These are phyloP conservation scores for Rutstroemia sp. DNA, from an alignment of 2,329 filamentous ascomycete genomes.

Conservation along the genomic window DNA sequence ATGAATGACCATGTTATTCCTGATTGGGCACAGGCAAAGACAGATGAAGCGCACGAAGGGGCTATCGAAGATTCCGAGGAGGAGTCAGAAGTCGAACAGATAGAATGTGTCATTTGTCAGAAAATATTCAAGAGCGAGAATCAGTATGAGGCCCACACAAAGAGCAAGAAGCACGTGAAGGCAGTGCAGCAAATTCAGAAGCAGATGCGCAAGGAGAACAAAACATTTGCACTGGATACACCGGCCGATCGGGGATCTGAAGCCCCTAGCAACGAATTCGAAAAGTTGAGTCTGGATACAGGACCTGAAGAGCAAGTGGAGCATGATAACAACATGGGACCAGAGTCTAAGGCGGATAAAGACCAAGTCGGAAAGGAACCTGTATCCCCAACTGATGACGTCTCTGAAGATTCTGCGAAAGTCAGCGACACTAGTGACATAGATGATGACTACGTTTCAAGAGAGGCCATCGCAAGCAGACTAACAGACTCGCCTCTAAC, in stretches of 20 bases:
- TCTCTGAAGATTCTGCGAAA: background rate
- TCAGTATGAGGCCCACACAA: slow-evolving; percentile 85
- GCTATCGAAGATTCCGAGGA: slow-evolving; percentile 48
- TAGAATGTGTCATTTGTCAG: slow-evolving; percentile 71
- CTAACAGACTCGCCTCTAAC: background rate
- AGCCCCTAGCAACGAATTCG: slow-evolving; percentile 17
- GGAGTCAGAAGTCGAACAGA: slow-evolving; percentile 47
- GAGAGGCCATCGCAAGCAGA: background rate
- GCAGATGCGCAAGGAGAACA: slow-evolving; percentile 78
- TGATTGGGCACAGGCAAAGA: slow-evolving; percentile 59
- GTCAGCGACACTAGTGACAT: slow-evolving; percentile 8
- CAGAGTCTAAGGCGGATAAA: background rate
- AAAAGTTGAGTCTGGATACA: slow-evolving; percentile 13
- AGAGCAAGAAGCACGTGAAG: slow-evolving; percentile 93
- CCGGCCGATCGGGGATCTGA: slow-evolving; percentile 4
- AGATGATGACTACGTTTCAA: background rate
- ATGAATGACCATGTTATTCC: slow-evolving; percentile 57
- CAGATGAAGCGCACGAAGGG: slow-evolving; percentile 44
- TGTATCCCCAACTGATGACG: too few relatives aligned
- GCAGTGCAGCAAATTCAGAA: slow-evolving; percentile 70
- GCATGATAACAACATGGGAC: background rate
- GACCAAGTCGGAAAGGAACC: too few relatives aligned
- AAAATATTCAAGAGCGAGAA: slow-evolving; percentile 85
- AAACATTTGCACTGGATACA: slow-evolving; percentile 44
- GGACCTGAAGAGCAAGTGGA: background rate